Percentiles rank a stretch among this genome's conserved stretches.
Conservation (phyloP, 148 eudicot species). For the Chenopodium berlandieri region DNA sequence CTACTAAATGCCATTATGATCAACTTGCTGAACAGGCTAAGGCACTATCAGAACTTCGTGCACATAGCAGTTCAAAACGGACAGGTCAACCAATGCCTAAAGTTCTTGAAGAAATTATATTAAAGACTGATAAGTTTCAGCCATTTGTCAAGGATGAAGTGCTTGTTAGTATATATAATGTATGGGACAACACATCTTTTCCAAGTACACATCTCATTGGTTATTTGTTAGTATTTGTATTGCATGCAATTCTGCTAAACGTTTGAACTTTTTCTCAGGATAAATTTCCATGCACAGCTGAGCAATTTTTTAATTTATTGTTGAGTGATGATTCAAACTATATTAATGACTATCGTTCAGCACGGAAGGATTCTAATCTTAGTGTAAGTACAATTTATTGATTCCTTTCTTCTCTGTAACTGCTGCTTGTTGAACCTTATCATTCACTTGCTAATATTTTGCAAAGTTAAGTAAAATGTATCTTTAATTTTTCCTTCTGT, state of each 20-base stretch:
- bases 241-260: constrained; percentile 2
- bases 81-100: constrained; percentile 41
- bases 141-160: constrained; percentile 87
- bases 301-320: constrained; percentile 68
- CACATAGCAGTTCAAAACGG: constrained; percentile 70
- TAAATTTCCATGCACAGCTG: constrained; percentile 70
- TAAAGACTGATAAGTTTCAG: constrained; percentile 52
- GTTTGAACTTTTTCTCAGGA: constrained; percentile 44
- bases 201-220: background rate
- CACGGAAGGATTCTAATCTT: constrained; percentile 81
- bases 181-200: constrained; percentile 29
- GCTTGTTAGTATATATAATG: constrained; percentile 59
- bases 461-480: background rate
- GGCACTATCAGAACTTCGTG: constrained; percentile 83
- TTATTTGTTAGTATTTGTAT: background rate
- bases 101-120: constrained; percentile 52
- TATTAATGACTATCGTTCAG: constrained; percentile 62
- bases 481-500: background rate
- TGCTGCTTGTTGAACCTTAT: background rate
- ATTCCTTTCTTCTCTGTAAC: background rate
- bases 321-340: constrained; percentile 69
- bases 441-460: background rate
- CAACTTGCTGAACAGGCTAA: constrained; percentile 49
- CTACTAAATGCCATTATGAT: constrained; percentile 1
- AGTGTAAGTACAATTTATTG: constrained; percentile 34